phyloP scores from a whole-genome alignment of 345 rosid genomes.

The Brassica carinata region DNA sequence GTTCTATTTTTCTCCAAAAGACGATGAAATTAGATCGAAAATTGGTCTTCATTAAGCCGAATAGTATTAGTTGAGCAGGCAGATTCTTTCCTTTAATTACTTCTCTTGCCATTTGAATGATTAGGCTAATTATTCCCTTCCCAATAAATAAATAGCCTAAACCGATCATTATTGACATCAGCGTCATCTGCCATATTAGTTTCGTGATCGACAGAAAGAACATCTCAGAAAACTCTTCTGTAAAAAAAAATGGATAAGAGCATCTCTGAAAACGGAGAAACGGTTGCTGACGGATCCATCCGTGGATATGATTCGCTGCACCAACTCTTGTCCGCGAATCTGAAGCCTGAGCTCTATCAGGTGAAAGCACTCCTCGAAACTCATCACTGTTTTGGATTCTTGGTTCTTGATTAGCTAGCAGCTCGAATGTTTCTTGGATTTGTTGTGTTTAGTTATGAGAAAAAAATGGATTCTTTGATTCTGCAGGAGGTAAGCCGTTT shows the following conservation, averaged over 20 bases:
- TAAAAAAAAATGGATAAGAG: slow-evolving; percentile 35
- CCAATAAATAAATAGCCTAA: background rate
- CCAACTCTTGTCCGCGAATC: slow-evolving; percentile 69
- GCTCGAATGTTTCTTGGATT: background rate
- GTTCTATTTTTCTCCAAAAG: no score
- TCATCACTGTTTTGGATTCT: background rate
- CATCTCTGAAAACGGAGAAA: slow-evolving; percentile 40
- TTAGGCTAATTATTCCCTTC: slow-evolving; percentile 28
- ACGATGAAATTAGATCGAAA: no score
- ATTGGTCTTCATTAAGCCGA: no score
- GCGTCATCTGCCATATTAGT: background rate
- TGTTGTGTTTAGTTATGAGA: background rate
- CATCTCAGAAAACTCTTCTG: background rate
- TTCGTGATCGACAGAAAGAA: background rate
- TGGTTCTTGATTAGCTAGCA: background rate
- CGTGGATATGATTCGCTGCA: slow-evolving; percentile 83
- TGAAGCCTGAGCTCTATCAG: slow-evolving; percentile 77
- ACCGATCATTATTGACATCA: background rate
- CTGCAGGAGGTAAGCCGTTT: slow-evolving; percentile 82
- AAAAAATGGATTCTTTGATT: slow-evolving; percentile 5
- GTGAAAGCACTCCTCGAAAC: no score
- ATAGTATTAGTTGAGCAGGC: no score
- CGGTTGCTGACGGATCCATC: slow-evolving; percentile 55
- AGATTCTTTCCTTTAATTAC: no score
- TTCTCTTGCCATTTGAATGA: background rate